Evolutionary conservation across 148 eudicot species (phyloP).

Genomic region (Vaccinium myrtillus): DNA sequence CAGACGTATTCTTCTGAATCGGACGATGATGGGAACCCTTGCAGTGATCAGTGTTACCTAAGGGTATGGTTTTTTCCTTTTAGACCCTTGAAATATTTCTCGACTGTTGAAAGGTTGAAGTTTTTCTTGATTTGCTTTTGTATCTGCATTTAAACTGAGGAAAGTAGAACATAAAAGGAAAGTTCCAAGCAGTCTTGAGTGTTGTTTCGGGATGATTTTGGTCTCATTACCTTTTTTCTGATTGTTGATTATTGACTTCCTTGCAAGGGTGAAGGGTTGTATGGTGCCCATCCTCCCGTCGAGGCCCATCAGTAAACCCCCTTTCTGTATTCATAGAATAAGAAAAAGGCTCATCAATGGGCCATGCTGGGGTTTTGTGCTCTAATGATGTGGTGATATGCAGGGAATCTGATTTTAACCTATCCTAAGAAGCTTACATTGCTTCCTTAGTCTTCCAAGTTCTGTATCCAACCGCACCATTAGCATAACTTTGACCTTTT

Average conservation of each 20-base stretch:
- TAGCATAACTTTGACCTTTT: neutral
- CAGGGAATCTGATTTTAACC: neutral
- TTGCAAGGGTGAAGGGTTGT: neutral
- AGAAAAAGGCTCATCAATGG: neutral
- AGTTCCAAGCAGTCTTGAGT: constrained; percentile 1
- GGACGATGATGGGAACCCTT: constrained; percentile 61
- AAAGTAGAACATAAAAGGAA: neutral
- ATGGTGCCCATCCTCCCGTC: neutral
- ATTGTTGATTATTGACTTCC: constrained; percentile 5
- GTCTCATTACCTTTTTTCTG: neutral
- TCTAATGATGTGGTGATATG: neutral
- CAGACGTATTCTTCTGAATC: constrained; percentile 51
- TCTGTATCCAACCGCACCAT: neutral
- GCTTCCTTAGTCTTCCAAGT: neutral
- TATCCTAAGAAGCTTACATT: constrained; percentile 3
- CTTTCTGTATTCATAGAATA: neutral
- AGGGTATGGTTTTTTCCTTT: constrained; percentile 42
- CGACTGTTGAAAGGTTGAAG: neutral
- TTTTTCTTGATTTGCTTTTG: constrained; percentile 9
- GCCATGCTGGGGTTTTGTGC: neutral
- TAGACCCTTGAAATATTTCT: neutral
- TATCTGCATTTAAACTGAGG: constrained; percentile 2
- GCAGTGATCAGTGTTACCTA: constrained; percentile 82
- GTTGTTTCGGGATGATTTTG: neutral
- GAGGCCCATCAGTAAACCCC: neutral